Percentiles rank a stretch among this genome's conserved stretches.
Conservation (phyloP, 495 filamentous ascomycete genomes). For the Podospora anserina region DNA sequence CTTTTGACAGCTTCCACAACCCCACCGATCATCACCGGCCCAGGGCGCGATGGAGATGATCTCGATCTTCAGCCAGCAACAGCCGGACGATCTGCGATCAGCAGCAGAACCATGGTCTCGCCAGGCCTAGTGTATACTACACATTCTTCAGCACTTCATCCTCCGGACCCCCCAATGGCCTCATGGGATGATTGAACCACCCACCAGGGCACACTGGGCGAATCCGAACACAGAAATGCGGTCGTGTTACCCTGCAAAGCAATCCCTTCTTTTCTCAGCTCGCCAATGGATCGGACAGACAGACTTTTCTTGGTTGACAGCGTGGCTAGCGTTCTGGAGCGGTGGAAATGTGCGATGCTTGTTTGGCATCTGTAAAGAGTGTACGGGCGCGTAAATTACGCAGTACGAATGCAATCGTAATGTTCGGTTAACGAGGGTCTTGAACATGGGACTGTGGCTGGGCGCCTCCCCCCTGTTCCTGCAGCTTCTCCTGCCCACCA, state of each 20-base stretch:
- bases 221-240: background rate
- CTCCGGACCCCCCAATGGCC: background rate
- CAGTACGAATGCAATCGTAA: background rate
- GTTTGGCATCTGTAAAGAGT: background rate
- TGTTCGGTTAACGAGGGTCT: background rate
- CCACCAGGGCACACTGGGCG: background rate
- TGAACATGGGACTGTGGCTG: background rate
- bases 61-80: background rate
- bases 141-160: no score
- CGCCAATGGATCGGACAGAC: background rate
- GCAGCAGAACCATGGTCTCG: background rate
- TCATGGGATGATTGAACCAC: background rate
- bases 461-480: conserved; percentile 7
- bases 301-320: background rate
- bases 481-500: background rate
- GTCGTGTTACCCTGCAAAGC: background rate
- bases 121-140: no score
- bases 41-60: no score
- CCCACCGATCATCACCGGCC: background rate
- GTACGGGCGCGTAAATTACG: background rate
- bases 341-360: background rate
- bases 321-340: conserved; percentile 1
- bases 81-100: background rate
- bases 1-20: background rate
- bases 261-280: background rate